Conservation (phyloP, 2,329 filamentous ascomycete species). For the Annulohypoxylon truncatum region DNA sequence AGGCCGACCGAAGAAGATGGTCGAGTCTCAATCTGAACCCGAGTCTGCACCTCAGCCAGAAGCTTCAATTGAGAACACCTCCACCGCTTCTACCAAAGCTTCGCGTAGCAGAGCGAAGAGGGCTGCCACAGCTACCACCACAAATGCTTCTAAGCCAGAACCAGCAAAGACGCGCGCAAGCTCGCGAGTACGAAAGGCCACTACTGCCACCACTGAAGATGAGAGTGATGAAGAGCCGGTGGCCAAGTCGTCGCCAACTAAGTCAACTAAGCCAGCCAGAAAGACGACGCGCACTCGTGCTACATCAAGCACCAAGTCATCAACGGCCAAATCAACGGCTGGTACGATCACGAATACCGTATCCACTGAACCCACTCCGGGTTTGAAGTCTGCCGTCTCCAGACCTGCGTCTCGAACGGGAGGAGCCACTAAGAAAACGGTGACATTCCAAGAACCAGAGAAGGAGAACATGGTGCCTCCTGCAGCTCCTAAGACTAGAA, state of each 20-base stretch:
- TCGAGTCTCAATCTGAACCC: constrained; percentile 41
- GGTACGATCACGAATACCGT: constrained; percentile 54
- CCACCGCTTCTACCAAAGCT: constrained; percentile 48
- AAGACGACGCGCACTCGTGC: constrained; percentile 53
- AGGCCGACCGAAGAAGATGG: constrained; percentile 60
- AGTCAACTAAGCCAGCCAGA: constrained; percentile 51
- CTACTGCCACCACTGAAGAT: constrained; percentile 36
- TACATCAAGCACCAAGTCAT: constrained; percentile 54
- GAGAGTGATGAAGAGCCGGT: constrained; percentile 42
- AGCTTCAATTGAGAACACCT: constrained; percentile 44
- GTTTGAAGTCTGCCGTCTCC: constrained; percentile 56
- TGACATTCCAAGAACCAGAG: constrained; percentile 72
- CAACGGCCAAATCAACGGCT: constrained; percentile 55
- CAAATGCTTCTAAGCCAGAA: constrained; percentile 46
- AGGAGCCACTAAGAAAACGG: constrained; percentile 63
- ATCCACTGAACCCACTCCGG: constrained; percentile 49
- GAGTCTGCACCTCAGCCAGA: constrained; percentile 46
- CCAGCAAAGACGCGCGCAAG: constrained; percentile 45
- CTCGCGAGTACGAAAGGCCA: constrained; percentile 49
- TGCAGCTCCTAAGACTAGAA: constrained; percentile 48
- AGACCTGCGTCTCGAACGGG: constrained; percentile 44
- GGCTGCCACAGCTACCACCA: constrained; percentile 43
- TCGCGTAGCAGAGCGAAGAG: constrained; percentile 61
- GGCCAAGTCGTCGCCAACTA: background rate
- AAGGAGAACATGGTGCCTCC: constrained; percentile 70